Conservation (phyloP, 2,329 filamentous ascomycete genomes). For the Trichoderma cornu-damae region DNA sequence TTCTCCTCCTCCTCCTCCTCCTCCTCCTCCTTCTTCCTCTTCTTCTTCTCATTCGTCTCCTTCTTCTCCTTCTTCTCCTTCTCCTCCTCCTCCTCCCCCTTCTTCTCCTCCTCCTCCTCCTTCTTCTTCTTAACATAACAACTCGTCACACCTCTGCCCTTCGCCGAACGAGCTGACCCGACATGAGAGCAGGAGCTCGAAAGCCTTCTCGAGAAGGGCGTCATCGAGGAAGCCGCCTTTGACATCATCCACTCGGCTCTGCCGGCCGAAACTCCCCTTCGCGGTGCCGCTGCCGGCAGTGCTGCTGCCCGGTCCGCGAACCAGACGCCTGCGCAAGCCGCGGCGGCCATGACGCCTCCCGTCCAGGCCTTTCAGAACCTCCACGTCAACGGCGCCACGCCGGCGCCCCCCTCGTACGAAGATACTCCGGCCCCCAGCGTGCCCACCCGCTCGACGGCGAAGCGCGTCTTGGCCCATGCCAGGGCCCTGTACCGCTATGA, state of each 20-base stretch:
- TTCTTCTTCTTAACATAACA: no score
- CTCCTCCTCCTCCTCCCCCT: no score
- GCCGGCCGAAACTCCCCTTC: conserved; percentile 58
- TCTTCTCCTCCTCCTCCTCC: no score
- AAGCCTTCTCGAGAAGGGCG: conserved; percentile 74
- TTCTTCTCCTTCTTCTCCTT: background rate
- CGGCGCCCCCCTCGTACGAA: conserved; percentile 49
- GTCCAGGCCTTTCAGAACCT: conserved; percentile 41
- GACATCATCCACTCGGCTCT: conserved; percentile 69
- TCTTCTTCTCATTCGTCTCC: no score
- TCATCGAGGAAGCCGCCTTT: conserved; percentile 71
- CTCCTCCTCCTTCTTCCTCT: no score
- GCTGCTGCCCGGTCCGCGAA: conserved; percentile 29
- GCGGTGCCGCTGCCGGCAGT: conserved; percentile 34
- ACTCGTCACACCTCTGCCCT: no score
- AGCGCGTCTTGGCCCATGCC: conserved; percentile 64
- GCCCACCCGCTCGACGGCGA: conserved; percentile 38
- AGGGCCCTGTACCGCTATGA: conserved; percentile 80
- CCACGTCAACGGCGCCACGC: conserved; percentile 31
- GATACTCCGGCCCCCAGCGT: conserved; percentile 42
- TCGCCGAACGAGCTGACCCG: background rate
- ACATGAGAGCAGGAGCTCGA: conserved; percentile 70
- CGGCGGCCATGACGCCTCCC: conserved; percentile 28
- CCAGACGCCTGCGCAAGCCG: conserved; percentile 30
- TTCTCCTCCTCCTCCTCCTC: no score